Base-by-base conservation (phyloP, 2,329 filamentous ascomycete species). In the Fusarium sp. region DNA sequence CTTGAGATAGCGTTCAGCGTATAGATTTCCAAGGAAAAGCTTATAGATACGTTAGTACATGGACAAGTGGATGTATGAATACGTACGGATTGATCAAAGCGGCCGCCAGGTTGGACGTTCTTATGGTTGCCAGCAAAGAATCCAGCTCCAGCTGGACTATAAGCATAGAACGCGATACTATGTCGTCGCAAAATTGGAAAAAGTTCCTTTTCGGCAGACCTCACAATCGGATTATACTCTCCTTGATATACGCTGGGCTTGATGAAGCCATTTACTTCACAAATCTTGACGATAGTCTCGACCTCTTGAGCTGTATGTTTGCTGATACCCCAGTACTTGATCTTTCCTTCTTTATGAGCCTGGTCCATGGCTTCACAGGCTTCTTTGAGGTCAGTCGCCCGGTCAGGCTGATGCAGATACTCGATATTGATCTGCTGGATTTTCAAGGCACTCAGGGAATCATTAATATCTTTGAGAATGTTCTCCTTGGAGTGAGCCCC, bases 71-170 rank as follows among this genome's bases (percentile, higher is more conserved):
- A 24, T 35, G 6, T 7, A 2, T 24, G 3, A 35, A 9, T 6
- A 26, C 54, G 1, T 35, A 47, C 54, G 2, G 55, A 57, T 26
- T 36, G 39, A 26, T 57, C 55, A 36, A 47, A 57, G 12, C 55
- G 55, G 12, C 55, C 55, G 11, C 55, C 55, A 8, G 39, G 28
- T 6, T 15, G n/a, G 6, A 57, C n/a, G 10, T 57, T 57, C 39
- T 57, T 57, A 20, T 57, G 55, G 28, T 57, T 57, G 1, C 55
- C 39, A 18, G 55, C 55, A 36, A 57, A 59, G 35, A 59, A 59
- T 15, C 56, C 56, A 17, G 42, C 56, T 26, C 55, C 56, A 22
- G 56, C 56, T 3, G 56, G 56, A 30, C 56, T 59, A 4, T 20
- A 59, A 22, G 56, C 56, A 51, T 59, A 59, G 20, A 51, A 59